A percentile compares a stretch with the other conserved stretches of the same genome.
Evolutionary conservation across 495 filamentous ascomycete genomes (phyloP).

Genomic region (Sordaria brevicollis): DNA sequence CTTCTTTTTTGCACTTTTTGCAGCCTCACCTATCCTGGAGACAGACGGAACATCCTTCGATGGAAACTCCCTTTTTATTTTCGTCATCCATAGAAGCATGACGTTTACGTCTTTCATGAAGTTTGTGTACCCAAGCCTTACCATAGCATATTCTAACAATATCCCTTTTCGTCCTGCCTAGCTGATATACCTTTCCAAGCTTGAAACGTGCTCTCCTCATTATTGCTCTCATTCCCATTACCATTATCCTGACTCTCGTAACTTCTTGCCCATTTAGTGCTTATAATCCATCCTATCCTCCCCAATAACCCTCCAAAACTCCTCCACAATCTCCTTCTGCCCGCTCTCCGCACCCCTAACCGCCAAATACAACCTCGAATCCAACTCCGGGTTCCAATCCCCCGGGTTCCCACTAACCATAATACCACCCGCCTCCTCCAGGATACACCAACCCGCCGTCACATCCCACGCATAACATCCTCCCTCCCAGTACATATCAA

Average conservation of each 20-base stretch:
- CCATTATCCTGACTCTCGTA: background rate
- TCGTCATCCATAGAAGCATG: background rate
- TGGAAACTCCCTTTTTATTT: background rate
- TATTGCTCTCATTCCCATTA: background rate
- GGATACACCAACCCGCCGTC: constrained; percentile 80
- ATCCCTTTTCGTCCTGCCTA: background rate
- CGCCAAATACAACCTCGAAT: constrained; percentile 69
- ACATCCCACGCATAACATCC: constrained; percentile 96
- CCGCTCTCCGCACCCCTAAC: constrained; percentile 56
- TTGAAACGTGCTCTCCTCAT: background rate
- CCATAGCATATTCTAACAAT: background rate
- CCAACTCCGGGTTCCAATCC: constrained; percentile 62
- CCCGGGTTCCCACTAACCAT: constrained; percentile 72
- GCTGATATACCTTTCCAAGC: background rate
- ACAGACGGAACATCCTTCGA: too few relatives aligned
- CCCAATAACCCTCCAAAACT: constrained; percentile 58
- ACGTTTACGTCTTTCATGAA: background rate
- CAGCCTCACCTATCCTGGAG: background rate
- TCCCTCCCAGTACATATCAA: constrained; percentile 89
- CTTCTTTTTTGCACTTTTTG: background rate
- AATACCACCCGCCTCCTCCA: constrained; percentile 73
- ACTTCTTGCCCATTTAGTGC: constrained; percentile 6
- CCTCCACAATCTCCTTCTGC: constrained; percentile 65
- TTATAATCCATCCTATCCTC: constrained; percentile 42
- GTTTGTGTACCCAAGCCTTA: background rate